Conservation (phyloP, 306 rosid species). For the Casuarina glauca region DNA sequence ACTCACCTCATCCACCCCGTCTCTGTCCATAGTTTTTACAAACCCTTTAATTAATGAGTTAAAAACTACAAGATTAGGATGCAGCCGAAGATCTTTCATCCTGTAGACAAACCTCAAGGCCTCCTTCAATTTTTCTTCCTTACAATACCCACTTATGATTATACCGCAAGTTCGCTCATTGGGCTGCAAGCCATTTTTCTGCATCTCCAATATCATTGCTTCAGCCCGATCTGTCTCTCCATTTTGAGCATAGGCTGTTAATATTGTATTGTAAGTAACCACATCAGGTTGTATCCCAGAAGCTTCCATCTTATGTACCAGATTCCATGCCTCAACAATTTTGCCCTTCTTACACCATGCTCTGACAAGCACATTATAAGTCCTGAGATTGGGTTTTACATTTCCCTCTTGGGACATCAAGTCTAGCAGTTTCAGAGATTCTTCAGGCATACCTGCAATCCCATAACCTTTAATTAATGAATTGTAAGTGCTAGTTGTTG, state of each 20-base stretch:
- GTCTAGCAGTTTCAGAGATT: conserved; percentile 54
- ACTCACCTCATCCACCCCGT: conserved; percentile 64
- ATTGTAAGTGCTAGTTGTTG: conserved; percentile 54
- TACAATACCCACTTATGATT: conserved; percentile 62
- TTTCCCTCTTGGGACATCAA: conserved; percentile 49
- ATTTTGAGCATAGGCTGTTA: conserved; percentile 57
- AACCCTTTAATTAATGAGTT: conserved; percentile 66
- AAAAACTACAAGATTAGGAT: conserved; percentile 49
- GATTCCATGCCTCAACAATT: conserved; percentile 59
- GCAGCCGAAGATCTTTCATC: conserved; percentile 60
- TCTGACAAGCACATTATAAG: conserved; percentile 64
- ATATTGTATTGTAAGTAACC: conserved; percentile 64
- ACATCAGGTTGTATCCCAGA: conserved; percentile 62
- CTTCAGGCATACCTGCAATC: conserved; percentile 61
- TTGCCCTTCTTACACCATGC: conserved; percentile 53
- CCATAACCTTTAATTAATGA: conserved; percentile 74
- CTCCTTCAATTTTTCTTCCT: conserved; percentile 58
- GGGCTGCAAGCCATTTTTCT: conserved; percentile 51
- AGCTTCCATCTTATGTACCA: conserved; percentile 49
- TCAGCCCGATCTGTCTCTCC: conserved; percentile 60
- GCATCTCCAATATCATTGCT: conserved; percentile 61
- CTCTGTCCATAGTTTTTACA: conserved; percentile 62
- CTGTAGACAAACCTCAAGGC: conserved; percentile 53
- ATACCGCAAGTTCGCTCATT: conserved; percentile 58
- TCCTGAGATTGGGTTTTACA: conserved; percentile 63